Base-by-base conservation (phyloP, 2,329 filamentous ascomycete species). In the Calonectria multiphialidica region DNA sequence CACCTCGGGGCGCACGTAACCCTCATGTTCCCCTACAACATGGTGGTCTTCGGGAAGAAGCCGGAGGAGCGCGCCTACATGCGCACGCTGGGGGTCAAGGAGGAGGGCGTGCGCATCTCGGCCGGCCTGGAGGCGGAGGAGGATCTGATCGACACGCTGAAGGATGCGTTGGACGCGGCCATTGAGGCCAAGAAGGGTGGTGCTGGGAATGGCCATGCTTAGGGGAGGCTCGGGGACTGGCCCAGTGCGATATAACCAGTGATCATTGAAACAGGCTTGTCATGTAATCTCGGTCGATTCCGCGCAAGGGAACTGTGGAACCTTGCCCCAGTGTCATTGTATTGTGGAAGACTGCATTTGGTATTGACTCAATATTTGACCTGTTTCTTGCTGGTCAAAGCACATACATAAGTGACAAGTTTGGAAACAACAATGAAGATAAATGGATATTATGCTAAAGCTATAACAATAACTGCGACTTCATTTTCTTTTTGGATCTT, bases 1-100 rank as follows among this genome's bases (percentile, higher is more conserved):
- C 88, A 90, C 74, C 81, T 91, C 0, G 89, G 88, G 1, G 89
- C 88, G 0, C 88, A 88, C 74, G 81, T 86, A 65, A 90, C 88
- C 12, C 80, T 91, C 2, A 84, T 84, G 35, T 72, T 89, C 40
- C 82, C 87, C 0, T 90, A 89, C 75, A 87, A 85, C 69, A 83
- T 85, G 72, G 75, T 84, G n/a, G 79, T 85, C 3, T 88, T 85
- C 74, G 82, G 83, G 4, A 85, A 83, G 66, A 82, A 83, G 30
- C 74, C 81, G 6, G 81, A 84, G 12, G 81, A 84, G 63, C 81
- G 79, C 4, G 81, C 77, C 35, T 81, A 83, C n/a, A 82, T 86
- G 74, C 80, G 81, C 1, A 73, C 74, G 4, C 83, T 84, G 42
- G 87, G 86, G 0, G 76, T 85, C 2, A 77, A 76, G 66, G 80